Evolutionary conservation across 2,329 filamentous ascomycete species (phyloP).

Genomic region (Mycosphaerella sp.): DNA sequence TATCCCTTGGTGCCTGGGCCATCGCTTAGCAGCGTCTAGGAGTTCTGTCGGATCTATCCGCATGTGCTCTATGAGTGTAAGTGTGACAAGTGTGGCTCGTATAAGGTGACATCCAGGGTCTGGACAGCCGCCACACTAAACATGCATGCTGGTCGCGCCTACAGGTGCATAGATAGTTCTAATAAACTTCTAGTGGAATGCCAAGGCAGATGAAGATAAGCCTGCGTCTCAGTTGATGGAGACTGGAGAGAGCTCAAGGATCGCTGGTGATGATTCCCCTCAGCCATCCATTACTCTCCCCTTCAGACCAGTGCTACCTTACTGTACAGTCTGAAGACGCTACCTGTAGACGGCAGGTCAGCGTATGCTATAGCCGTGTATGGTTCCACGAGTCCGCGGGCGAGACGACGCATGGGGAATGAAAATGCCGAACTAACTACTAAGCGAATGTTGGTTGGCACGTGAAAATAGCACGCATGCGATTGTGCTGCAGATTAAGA

Average conservation of each 20-base stretch:
- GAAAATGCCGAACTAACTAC: no score
- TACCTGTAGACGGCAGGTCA: slow-evolving; percentile 8
- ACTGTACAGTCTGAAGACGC: background rate
- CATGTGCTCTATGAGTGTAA: no score
- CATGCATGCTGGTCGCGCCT: no score
- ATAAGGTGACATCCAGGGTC: background rate
- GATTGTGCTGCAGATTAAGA: no score
- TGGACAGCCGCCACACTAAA: background rate
- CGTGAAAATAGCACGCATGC: no score
- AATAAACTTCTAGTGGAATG: background rate
- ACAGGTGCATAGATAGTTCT: background rate
- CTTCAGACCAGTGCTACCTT: background rate
- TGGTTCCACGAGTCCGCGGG: no score
- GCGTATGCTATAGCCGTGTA: background rate
- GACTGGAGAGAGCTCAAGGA: background rate
- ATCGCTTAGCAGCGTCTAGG: background rate
- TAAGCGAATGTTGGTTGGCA: no score
- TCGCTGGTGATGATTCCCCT: background rate
- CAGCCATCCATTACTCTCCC: no score
- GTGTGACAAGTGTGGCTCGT: background rate
- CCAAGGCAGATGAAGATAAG: slow-evolving; percentile 1
- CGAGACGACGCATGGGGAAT: no score
- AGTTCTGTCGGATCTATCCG: background rate
- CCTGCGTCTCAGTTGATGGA: background rate
- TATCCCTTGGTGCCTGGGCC: background rate